Evolutionary conservation across 305 asterid species (phyloP), one percentile per base, ranked within the genome.

Genomic region (Fraxinus velutina): DNA sequence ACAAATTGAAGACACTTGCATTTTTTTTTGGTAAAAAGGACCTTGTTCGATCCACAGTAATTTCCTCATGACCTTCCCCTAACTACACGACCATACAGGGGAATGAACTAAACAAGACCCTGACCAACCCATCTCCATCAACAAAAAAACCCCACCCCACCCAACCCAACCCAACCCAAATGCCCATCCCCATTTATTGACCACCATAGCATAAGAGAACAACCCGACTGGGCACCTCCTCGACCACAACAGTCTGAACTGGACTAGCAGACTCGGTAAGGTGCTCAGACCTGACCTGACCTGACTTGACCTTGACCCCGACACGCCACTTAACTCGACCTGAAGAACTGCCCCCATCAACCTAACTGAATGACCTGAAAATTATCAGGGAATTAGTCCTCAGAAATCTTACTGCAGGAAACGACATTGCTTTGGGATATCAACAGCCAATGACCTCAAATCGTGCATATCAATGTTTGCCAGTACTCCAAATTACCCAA

Each of bases 261-360:
- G 75, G 82, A 87, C 91, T 84, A 90, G 91, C 91, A 80, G 79
- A 91, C 96, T 78, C 83, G 3, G 72, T 73, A 86, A 85, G 92
- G 86, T 84, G 93, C 87, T 77, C 90, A 81, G 84, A 85, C 92
- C 72, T 83, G 84, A 85, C 92, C 72, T 55, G 66, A 86, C 88
- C 73, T 60, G 86, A 85, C 87, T 76, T 42, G 91, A 89, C 85
- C 36, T 7, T 70, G 78, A 66, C 62, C 84, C 89, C 85, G 86
- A 83, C 85, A 87, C 84, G 82, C 88, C 87, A 88, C 84, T 78
- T 74, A 80, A 55, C 27, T 55, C 27, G 12, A 85, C 52, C 72
- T 22, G 50, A 70, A 83, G 34, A 33, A 66, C 85, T 79, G 77
- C 22, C 84, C 84, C 76, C 74, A 85, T 72, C 84, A 83, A 89